Evolutionary conservation across 2,329 filamentous ascomycete species (phyloP).

Genomic region (Colletotrichum tabaci): DNA sequence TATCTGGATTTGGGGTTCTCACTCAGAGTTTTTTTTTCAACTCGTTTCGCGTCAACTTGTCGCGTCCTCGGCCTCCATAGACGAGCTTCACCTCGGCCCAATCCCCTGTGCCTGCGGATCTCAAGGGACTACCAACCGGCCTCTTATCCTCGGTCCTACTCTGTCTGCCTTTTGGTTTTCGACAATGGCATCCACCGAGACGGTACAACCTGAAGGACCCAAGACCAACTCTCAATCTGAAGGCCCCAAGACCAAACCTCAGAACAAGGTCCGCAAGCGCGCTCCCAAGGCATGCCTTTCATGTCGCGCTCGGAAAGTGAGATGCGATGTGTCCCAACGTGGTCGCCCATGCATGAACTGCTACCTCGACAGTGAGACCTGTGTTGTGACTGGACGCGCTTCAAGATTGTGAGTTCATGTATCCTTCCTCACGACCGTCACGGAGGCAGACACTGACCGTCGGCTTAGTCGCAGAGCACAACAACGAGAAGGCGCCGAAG

Average conservation of each 20-base stretch:
- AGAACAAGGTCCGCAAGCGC: conserved; percentile 59
- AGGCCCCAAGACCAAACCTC: conserved; percentile 49
- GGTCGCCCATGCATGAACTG: conserved; percentile 68
- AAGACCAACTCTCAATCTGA: conserved; percentile 37
- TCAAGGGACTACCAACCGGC: background rate
- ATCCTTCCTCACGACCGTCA: background rate
- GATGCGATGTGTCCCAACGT: conserved; percentile 65
- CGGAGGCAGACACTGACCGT: conserved; percentile 8
- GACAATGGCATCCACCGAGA: conserved; percentile 40
- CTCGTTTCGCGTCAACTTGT: conserved; percentile 32
- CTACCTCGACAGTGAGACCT: conserved; percentile 64
- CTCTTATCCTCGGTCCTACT: background rate
- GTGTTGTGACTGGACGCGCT: conserved; percentile 57
- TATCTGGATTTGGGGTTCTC: conserved; percentile 19
- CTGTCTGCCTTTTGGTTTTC: background rate
- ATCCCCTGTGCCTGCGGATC: background rate
- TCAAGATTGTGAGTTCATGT: conserved; percentile 54
- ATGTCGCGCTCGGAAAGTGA: conserved; percentile 66
- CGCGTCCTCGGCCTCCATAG: conserved; percentile 19
- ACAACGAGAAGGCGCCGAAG: conserved; percentile 47
- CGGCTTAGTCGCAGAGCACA: conserved; percentile 49
- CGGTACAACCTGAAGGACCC: conserved; percentile 44
- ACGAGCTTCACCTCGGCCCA: conserved; percentile 36
- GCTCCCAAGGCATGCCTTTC: conserved; percentile 66
- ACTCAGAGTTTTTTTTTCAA: conserved; percentile 27